Conservation (phyloP, 2,329 filamentous ascomycete species). For the Hypoxylon sp. region DNA sequence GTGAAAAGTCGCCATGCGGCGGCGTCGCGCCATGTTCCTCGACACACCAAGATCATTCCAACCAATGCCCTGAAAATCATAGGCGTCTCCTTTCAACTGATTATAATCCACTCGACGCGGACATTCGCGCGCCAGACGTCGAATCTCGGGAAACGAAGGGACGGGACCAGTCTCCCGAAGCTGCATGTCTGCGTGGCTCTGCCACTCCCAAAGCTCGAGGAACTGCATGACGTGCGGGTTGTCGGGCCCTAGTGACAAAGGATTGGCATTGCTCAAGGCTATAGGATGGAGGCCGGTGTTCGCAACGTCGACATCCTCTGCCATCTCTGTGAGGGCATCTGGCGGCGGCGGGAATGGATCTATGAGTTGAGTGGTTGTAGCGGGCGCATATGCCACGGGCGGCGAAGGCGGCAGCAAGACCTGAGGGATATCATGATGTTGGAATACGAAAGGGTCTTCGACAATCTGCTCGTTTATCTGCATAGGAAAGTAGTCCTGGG, state of each 20-base stretch:
- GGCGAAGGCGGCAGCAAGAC: slow-evolving; percentile 7
- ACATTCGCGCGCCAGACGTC: slow-evolving; percentile 29
- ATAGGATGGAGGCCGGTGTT: slow-evolving; percentile 42
- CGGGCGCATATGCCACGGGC: slow-evolving; percentile 10
- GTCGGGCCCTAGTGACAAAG: slow-evolving; percentile 54
- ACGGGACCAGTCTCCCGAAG: slow-evolving; percentile 44
- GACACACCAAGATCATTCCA: slow-evolving; percentile 64
- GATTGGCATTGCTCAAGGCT: slow-evolving; percentile 46
- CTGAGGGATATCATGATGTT: slow-evolving; percentile 13
- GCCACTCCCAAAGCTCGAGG: slow-evolving; percentile 57
- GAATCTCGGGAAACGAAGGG: slow-evolving; percentile 22
- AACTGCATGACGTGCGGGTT: slow-evolving; percentile 62
- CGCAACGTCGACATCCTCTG: slow-evolving; percentile 32
- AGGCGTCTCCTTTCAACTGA: slow-evolving; percentile 63
- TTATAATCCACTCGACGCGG: slow-evolving; percentile 47
- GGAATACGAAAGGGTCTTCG: slow-evolving; percentile 9
- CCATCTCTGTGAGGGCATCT: slow-evolving; percentile 18
- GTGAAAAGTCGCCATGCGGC: slow-evolving; percentile 58
- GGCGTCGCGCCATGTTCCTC: slow-evolving; percentile 57
- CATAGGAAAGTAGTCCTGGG: slow-evolving; percentile 35
- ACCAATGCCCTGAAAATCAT: slow-evolving; percentile 67
- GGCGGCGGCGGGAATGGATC: slow-evolving; percentile 3
- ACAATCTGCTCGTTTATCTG: slow-evolving; percentile 14
- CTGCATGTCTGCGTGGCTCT: slow-evolving; percentile 37
- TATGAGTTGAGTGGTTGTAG: background rate